Conservation (phyloP, 495 filamentous ascomycete genomes). For the Xylaria telfairii region DNA sequence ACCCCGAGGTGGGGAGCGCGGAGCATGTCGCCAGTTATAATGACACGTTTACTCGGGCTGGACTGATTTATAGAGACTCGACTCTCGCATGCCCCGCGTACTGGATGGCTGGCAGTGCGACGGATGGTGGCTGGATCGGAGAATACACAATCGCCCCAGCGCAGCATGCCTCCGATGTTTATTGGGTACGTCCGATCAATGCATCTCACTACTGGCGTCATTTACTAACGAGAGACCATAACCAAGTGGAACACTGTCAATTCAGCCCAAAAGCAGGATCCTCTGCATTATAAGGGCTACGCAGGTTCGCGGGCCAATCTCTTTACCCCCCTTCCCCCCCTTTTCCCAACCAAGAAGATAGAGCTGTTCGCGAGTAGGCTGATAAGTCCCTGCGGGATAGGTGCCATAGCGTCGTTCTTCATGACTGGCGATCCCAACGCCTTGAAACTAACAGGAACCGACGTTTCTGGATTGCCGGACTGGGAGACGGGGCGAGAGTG, state of each 20-base stretch:
- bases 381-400: neutral
- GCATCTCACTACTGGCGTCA: neutral
- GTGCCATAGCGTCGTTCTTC: slow-evolving; percentile 64
- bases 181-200: slow-evolving; percentile 50
- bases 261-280: slow-evolving; percentile 57
- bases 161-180: slow-evolving; percentile 64
- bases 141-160: slow-evolving; percentile 67
- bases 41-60: slow-evolving; percentile 54
- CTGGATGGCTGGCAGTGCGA: slow-evolving; percentile 58
- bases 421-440: slow-evolving; percentile 64
- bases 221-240: slow-evolving; percentile 14
- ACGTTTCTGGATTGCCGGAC: slow-evolving; percentile 53
- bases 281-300: slow-evolving; percentile 62
- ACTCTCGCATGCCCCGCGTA: slow-evolving; percentile 66
- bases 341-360: neutral
- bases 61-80: slow-evolving; percentile 62
- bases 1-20: slow-evolving; percentile 51
- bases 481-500: slow-evolving; percentile 54
- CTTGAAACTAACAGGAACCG: slow-evolving; percentile 59
- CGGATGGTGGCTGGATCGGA: slow-evolving; percentile 55
- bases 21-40: slow-evolving; percentile 55
- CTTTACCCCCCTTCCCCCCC: too few relatives aligned
- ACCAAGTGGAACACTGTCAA: slow-evolving; percentile 65
- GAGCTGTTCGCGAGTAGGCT: neutral
- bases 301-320: slow-evolving; percentile 41